Base-by-base conservation (phyloP, 1,284 basidiomycete genomes). In the Ustilago xerochloae region DNA sequence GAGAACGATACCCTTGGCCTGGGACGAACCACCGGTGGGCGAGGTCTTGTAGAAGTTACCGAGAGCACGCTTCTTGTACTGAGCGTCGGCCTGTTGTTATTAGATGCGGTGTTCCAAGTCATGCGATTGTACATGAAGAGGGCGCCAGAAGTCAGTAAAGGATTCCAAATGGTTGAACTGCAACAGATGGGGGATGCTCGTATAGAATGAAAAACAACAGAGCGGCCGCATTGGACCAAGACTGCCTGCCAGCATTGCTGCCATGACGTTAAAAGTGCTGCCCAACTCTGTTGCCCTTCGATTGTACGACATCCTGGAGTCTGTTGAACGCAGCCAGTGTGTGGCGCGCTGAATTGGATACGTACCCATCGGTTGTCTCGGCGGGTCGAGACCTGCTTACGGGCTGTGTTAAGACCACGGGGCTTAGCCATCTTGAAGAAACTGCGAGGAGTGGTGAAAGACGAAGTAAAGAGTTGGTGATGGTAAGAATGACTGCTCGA, bases 21-120 rank as follows among this genome's bases (percentile, higher is more conserved):
- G 97, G 81, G 97, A 99, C 60, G 95, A 96, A 82, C 97, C 97
- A 88, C 94, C 97, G 77, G 97, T 99, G 60, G 97, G 97, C 48
- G 97, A 99, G 85, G 97, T 99, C 89, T 97, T 97, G 92, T 96
- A 99, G 87, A 97, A 91, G 89, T 99, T 99, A 79, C 97, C 97
- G 73, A 99, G 91, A 66, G 97, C 96, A 85, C 97, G 93, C 89
- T 99, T 99, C 91, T 99, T 99, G 90, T 97, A 99, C 67, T 91
- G 89, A 87, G 96, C 96, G 88, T 99, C 97, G 88, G 97, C 94
- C 93, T 94, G 82, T 81, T 51, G 35, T 26, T 26, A 39, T 32
- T 16, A 35, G 38, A 30, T 18, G 28, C 22, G 22, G 26, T 3
- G 16, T 29, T 33, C 13, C 8, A 15, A 12, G 29, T n/a, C n/a